Percentiles rank a stretch among this genome's conserved stretches.
Conservation (phyloP, 116 monocot species). For the Dioscorea cayenensis region DNA sequence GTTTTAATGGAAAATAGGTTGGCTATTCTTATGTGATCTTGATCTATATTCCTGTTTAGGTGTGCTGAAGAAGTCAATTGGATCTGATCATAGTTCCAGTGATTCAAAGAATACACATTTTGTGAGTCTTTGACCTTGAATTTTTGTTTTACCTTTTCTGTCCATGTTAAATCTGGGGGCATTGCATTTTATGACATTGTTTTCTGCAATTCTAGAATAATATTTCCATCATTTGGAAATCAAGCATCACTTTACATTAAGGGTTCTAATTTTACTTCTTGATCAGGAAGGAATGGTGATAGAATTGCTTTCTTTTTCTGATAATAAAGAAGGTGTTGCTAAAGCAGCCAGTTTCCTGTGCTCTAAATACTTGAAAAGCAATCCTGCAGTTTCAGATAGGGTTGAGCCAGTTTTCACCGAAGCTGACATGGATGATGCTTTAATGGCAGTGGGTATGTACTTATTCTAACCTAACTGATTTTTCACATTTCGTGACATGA, state of each 20-base stretch:
- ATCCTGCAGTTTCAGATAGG: conserved; percentile 6
- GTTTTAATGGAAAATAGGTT: too few relatives aligned
- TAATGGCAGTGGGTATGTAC: conserved; percentile 52
- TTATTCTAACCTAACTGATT: neutral
- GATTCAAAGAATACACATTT: conserved; percentile 6
- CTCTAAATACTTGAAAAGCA: conserved; percentile 35
- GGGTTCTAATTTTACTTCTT: conserved; percentile 9
- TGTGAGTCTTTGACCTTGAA: conserved; percentile 23
- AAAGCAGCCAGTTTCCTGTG: conserved; percentile 77
- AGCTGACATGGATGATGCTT: conserved; percentile 52
- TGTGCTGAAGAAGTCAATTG: conserved; percentile 63
- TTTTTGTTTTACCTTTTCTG: neutral
- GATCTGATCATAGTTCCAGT: conserved; percentile 8
- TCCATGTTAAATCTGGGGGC: neutral
- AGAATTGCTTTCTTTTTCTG: conserved; percentile 61
- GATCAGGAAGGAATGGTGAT: conserved; percentile 33
- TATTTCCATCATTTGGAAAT: too few relatives aligned
- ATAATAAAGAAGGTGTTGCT: conserved; percentile 71
- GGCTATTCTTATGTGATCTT: too few relatives aligned
- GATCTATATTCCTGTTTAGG: conserved; percentile 25
- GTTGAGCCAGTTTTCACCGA: conserved; percentile 40
- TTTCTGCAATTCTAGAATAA: neutral
- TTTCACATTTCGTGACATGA: neutral
- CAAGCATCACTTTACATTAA: neutral
- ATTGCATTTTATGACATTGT: neutral